phyloP scores from a whole-genome alignment of 2,329 filamentous ascomycete species.

The Fusarium marasasianum region DNA sequence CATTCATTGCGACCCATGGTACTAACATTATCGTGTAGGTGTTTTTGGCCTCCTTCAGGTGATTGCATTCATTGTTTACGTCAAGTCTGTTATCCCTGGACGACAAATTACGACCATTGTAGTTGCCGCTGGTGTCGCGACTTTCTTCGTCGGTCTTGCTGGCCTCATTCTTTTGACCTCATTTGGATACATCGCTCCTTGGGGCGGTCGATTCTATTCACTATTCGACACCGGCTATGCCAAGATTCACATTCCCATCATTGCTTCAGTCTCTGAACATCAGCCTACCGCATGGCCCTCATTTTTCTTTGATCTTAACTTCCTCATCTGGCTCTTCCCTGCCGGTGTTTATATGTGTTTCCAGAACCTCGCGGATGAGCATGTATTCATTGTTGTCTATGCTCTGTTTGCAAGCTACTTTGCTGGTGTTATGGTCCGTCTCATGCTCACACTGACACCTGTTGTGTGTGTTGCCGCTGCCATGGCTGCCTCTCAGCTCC shows the following conservation, averaged over 20 bases:
- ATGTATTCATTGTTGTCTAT: constrained; percentile 98
- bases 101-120: constrained; percentile 95
- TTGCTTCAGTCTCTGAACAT: constrained; percentile 99
- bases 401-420: constrained; percentile 98
- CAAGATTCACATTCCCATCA: constrained; percentile 99
- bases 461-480: constrained; percentile 96
- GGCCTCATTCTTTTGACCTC: constrained; percentile 88
- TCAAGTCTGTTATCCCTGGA: constrained; percentile 86
- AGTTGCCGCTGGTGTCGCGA: constrained; percentile 75
- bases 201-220: constrained; percentile 98
- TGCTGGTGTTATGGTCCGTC: constrained; percentile 97
- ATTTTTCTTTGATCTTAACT: constrained; percentile 98
- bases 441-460: constrained; percentile 97
- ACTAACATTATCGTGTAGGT: constrained; percentile 60
- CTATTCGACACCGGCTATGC: constrained; percentile 99
- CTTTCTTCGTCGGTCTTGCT: constrained; percentile 77
- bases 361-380: constrained; percentile 91
- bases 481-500: constrained; percentile 84
- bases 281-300: constrained; percentile 99
- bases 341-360: constrained; percentile 99
- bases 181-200: constrained; percentile 92
- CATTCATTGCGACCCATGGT: not conserved
- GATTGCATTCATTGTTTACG: constrained; percentile 89
- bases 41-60: constrained; percentile 96
- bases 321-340: constrained; percentile 99